Percentiles rank a stretch among this genome's conserved stretches.
These are phyloP conservation scores for Bolboschoenoplectus hybrid DNA, from an alignment of 202 grass and related monocot genomes.

Conservation along the genomic window DNA sequence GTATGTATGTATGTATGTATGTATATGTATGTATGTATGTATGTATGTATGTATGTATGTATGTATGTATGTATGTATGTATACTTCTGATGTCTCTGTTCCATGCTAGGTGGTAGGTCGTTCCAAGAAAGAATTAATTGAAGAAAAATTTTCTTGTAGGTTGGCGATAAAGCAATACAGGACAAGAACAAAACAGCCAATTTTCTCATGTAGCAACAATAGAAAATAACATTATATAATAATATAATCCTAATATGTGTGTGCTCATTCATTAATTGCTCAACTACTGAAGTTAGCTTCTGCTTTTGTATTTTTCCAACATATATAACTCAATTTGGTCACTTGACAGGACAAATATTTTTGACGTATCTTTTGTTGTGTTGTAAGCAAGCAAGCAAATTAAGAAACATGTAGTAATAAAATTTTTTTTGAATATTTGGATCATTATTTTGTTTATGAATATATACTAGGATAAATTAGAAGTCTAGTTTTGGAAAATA, in stretches of 20 bases:
- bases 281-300: not conserved
- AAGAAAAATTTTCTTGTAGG: constrained; percentile 1
- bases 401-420: not conserved
- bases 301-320: constrained; percentile 7
- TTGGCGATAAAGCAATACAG: not conserved
- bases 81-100: not conserved
- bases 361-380: not conserved
- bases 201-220: not conserved
- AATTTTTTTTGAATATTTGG: not conserved
- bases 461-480: not conserved
- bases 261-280: constrained; percentile 9
- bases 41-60: too few relatives aligned
- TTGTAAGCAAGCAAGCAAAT: not conserved
- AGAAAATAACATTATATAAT: not conserved
- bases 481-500: not conserved
- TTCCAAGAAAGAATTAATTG: not conserved
- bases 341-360: not conserved
- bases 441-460: not conserved
- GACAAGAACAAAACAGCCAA: not conserved
- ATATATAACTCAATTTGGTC: not conserved
- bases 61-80: too few relatives aligned
- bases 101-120: constrained; percentile 21
- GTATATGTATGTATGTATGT: too few relatives aligned
- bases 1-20: too few relatives aligned
- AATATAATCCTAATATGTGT: not conserved